A percentile compares a stretch with the other conserved stretches of the same genome.
Evolutionary conservation across 257 asterid species (phyloP).

Genomic region (Penstemon davidsonii): DNA sequence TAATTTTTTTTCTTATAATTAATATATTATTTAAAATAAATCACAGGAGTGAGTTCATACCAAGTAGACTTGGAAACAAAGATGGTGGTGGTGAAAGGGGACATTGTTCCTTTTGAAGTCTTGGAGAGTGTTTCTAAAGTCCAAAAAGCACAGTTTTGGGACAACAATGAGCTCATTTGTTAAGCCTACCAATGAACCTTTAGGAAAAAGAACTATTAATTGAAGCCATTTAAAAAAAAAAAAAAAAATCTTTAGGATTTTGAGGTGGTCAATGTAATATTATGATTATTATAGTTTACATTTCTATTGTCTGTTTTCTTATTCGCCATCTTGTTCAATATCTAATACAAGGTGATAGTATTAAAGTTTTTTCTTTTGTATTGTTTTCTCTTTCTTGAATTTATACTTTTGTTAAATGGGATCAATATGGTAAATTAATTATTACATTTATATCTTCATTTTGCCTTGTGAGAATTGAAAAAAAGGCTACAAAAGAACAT

Average conservation of each 20-base stretch:
- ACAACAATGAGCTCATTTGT: neutral
- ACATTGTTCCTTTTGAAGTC: conserved; percentile 71
- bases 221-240: neutral
- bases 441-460: too few relatives aligned
- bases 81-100: conserved; percentile 83
- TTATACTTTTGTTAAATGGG: too few relatives aligned
- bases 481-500: too few relatives aligned
- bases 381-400: too few relatives aligned
- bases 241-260: neutral
- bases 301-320: neutral
- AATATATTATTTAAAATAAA: neutral
- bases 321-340: too few relatives aligned
- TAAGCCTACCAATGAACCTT: conserved; percentile 9
- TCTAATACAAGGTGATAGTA: too few relatives aligned
- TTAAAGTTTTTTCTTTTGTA: too few relatives aligned
- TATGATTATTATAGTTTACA: neutral
- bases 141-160: conserved; percentile 68
- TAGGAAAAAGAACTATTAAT: too few relatives aligned
- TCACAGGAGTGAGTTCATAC: conserved; percentile 73
- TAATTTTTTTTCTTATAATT: neutral
- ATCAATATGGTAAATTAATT: too few relatives aligned
- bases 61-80: conserved; percentile 76
- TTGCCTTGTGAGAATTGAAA: too few relatives aligned
- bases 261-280: neutral
- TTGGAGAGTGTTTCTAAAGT: conserved; percentile 87